A percentile compares a stretch with the other conserved stretches of the same genome.
These are phyloP conservation scores for Trichoderma harzianum DNA, from an alignment of 2,329 filamentous ascomycete species.

Conservation along the genomic window DNA sequence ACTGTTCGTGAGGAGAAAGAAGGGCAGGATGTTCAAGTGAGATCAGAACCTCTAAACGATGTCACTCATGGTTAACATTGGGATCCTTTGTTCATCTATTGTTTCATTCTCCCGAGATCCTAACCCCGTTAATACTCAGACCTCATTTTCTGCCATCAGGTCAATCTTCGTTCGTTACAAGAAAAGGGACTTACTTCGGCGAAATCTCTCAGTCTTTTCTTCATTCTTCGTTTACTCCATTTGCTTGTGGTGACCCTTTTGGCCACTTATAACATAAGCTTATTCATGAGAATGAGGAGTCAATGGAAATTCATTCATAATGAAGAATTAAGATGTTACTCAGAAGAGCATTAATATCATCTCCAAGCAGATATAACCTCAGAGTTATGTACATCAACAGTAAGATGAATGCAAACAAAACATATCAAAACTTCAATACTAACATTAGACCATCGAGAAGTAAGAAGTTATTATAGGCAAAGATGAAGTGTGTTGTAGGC, in stretches of 20 bases:
- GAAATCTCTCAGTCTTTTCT: too few relatives aligned
- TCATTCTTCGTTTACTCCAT: background rate
- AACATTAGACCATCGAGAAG: background rate
- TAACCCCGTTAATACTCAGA: background rate
- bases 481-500: background rate
- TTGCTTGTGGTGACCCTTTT: background rate
- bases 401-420: background rate
- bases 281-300: background rate
- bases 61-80: background rate
- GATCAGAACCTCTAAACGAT: too few relatives aligned
- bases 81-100: background rate
- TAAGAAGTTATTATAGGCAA: background rate
- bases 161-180: background rate
- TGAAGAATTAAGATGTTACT: too few relatives aligned
- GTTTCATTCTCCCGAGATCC: background rate
- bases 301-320: rapidly evolving
- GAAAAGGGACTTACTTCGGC: too few relatives aligned
- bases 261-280: background rate
- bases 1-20: background rate
- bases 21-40: background rate
- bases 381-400: background rate
- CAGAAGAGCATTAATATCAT: background rate
- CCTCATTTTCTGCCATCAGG: background rate
- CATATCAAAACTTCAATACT: background rate
- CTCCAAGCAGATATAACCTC: background rate